These are phyloP conservation scores for Aspergillus mulundensis DNA, from an alignment of 495 filamentous ascomycete species.

Conservation along the genomic window DNA sequence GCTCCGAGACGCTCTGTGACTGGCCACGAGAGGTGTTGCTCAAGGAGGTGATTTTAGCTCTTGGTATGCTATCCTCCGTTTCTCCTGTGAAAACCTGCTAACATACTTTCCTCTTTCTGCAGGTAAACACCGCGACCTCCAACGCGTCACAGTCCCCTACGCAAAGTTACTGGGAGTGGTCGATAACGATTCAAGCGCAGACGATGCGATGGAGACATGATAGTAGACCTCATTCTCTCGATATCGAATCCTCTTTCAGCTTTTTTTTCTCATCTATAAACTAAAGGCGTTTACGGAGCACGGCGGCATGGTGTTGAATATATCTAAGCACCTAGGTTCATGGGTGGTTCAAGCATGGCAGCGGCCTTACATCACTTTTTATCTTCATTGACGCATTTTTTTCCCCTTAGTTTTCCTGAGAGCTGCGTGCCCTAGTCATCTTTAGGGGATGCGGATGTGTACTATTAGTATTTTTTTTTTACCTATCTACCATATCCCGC, in stretches of 20 bases:
- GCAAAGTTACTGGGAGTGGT: slow-evolving; percentile 67
- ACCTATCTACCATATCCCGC: too few relatives aligned
- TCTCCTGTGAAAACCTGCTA: slow-evolving; percentile 18
- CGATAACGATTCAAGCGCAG: slow-evolving; percentile 36
- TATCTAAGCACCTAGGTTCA: background rate
- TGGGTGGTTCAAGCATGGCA: background rate
- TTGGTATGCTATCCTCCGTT: slow-evolving; percentile 61
- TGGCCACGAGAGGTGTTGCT: slow-evolving; percentile 82
- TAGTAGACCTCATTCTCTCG: background rate
- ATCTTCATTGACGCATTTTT: background rate
- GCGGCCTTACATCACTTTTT: background rate
- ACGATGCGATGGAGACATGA: slow-evolving; percentile 55
- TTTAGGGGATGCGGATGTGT: background rate
- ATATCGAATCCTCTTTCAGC: background rate
- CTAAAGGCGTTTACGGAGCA: background rate
- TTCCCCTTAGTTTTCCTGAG: background rate
- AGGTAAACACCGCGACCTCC: slow-evolving; percentile 93
- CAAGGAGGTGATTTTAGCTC: slow-evolving; percentile 82
- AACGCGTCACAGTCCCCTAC: slow-evolving; percentile 87
- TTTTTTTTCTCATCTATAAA: slow-evolving; percentile 17
- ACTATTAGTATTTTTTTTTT: background rate
- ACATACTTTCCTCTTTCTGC: background rate
- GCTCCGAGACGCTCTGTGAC: slow-evolving; percentile 63
- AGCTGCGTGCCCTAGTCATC: background rate
- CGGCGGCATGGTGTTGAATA: background rate